Base-by-base conservation (phyloP, 2,329 filamentous ascomycete genomes). In the Pestalotiopsis sp. region DNA sequence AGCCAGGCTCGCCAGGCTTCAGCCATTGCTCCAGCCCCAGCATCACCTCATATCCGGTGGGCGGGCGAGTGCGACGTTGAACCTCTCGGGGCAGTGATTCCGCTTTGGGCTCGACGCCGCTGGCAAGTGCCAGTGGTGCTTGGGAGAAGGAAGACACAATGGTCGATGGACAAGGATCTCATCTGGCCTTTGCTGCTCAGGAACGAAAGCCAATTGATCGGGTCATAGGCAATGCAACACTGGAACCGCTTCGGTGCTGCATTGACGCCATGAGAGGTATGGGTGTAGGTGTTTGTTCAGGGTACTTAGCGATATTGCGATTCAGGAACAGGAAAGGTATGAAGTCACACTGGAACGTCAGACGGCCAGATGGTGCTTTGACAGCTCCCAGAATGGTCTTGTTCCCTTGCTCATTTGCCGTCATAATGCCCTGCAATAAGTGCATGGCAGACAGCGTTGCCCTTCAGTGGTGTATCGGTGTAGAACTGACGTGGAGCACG, bases 251-350 rank as follows among this genome's bases (percentile, higher is more conserved):
- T 58, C 9, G 49, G 45, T 64, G 49, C 45, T 56, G 63, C 45
- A 39, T 66, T 57, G 45, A 66, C 25, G 31, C 45, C 39, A 23
- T 52, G 45, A 52, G 20, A 41, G 63, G 63, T 20, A n/a, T 62
- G 59, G 49, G 62, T 64, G 62, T 20, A n/a, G 38, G 38, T n/a
- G 23, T 66, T 7, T 56, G 14, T 27, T 45, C 39, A 25, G 49
- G 36, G 23, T 31, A 36, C 14, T 45, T 45, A 27, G 38, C 31
- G 41, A 57, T 56, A 66, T 57, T 66, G 63, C 25, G n/a, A 63
- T 56, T 67, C 59, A 67, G 66, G 66, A 67, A 67, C 66, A 64
- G 66, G 65, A 67, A 67, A 67, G 65, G 57, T 61, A 62, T 45
- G 52, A 66, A 61, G 65, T 61, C 57, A 67, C 63, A 23, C 52